A percentile compares a stretch with the other conserved stretches of the same genome.
These are phyloP conservation scores for Xylaria multiplex DNA, from an alignment of 2,329 filamentous ascomycete species.

Conservation along the genomic window DNA sequence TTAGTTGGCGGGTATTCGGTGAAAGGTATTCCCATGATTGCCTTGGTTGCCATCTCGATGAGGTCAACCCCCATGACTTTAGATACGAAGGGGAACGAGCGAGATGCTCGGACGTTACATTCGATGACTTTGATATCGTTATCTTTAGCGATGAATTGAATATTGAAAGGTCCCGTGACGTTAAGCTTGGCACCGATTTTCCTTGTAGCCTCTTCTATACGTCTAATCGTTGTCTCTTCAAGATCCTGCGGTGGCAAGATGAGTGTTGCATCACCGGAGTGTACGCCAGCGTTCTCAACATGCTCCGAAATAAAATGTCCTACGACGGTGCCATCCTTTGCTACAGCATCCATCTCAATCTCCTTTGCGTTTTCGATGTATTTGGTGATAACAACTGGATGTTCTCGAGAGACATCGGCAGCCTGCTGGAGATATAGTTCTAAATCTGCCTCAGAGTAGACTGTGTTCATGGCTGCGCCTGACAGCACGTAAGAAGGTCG, in stretches of 20 bases:
- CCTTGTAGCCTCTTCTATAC: constrained; percentile 92
- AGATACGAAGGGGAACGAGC: constrained; percentile 97
- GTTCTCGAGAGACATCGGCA: constrained; percentile 90
- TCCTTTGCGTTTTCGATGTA: constrained; percentile 99
- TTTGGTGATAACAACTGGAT: constrained; percentile 98
- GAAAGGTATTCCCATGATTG: constrained; percentile 87
- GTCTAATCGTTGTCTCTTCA: constrained; percentile 83
- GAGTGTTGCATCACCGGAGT: constrained; percentile 96
- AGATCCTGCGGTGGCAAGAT: constrained; percentile 95
- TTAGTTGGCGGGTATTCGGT: constrained; percentile 81
- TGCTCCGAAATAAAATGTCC: constrained; percentile 99
- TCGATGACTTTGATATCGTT: constrained; percentile 99
- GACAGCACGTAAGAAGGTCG: constrained; percentile 97
- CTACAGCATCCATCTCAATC: constrained; percentile 99
- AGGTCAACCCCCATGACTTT: constrained; percentile 98
- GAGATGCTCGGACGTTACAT: constrained; percentile 95
- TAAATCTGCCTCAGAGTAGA: constrained; percentile 94
- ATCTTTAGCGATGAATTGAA: constrained; percentile 99
- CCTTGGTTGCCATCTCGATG: constrained; percentile 98
- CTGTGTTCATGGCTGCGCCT: constrained; percentile 98
- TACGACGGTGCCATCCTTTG: constrained; percentile 86
- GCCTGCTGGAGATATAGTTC: constrained; percentile 90
- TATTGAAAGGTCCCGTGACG: constrained; percentile 97
- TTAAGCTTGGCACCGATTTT: constrained; percentile 96
- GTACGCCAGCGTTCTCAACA: constrained; percentile 97